Evolutionary conservation across 768 basidiomycete genomes (phyloP).

Genomic region (Baorangia bicolor): DNA sequence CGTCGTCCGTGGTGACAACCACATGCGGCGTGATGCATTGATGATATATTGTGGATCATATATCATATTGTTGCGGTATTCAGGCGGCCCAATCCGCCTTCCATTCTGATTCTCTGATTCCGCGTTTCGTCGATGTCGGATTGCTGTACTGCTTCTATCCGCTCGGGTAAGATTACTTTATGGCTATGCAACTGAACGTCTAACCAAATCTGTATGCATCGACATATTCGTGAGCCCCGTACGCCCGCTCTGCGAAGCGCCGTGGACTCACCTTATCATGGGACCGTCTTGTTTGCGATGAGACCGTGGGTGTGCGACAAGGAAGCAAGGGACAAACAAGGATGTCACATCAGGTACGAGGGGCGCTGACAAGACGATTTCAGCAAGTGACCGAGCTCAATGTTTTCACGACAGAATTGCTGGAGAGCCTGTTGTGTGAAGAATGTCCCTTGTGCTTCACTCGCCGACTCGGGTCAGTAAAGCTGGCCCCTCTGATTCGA

Average conservation of each 20-base stretch:
- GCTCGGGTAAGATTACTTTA: background rate
- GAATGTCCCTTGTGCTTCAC: background rate
- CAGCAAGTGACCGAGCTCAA: background rate
- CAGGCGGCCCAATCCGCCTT: slow-evolving; percentile 4
- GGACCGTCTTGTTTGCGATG: background rate
- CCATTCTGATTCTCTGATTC: slow-evolving; percentile 2
- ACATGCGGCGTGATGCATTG: background rate
- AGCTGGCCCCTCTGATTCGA: background rate
- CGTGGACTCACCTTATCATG: background rate
- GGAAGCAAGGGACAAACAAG: background rate
- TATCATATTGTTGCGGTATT: slow-evolving; percentile 1
- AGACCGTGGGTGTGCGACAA: background rate
- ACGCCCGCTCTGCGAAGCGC: background rate
- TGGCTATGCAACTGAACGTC: background rate
- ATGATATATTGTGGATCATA: background rate
- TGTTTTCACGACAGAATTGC: background rate
- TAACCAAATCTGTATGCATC: background rate
- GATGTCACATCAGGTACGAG: background rate
- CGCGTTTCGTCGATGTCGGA: slow-evolving; percentile 15
- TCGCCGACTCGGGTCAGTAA: background rate
- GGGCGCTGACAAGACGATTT: background rate
- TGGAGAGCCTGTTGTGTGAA: background rate
- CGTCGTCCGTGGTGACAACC: background rate
- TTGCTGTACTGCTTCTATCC: background rate
- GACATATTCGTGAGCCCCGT: background rate